Evolutionary conservation across 2,329 filamentous ascomycete species (phyloP).

Genomic region (Epichloe gansuensis): DNA sequence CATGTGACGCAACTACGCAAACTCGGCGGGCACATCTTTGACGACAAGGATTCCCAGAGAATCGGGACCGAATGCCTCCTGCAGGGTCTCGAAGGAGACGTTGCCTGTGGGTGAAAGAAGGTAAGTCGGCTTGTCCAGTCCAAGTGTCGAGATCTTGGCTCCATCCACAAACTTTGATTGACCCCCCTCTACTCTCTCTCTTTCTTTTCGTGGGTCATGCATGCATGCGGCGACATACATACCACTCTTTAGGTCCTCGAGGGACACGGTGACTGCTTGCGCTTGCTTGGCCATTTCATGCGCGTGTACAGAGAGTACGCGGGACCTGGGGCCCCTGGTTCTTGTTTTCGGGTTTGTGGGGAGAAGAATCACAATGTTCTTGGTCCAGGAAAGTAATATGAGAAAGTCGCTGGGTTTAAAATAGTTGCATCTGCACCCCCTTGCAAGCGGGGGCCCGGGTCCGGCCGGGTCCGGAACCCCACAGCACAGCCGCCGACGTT

Average conservation of each 20-base stretch:
- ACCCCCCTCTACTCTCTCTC: too few species aligned
- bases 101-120: slow-evolving; percentile 33
- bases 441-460: not conserved
- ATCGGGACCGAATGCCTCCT: slow-evolving; percentile 76
- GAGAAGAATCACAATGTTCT: too few species aligned
- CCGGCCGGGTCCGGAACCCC: not conserved
- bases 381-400: not conserved
- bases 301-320: not conserved
- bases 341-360: too few species aligned
- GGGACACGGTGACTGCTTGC: slow-evolving; percentile 46
- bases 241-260: slow-evolving; percentile 49
- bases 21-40: slow-evolving; percentile 64
- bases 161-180: not conserved
- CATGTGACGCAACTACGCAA: slow-evolving; percentile 55
- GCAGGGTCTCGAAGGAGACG: slow-evolving; percentile 54
- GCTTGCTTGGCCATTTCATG: slow-evolving; percentile 33
- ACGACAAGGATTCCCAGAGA: slow-evolving; percentile 92
- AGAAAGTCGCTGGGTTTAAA: not conserved
- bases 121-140: not conserved
- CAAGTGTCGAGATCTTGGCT: too few species aligned
- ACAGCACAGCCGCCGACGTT: not conserved
- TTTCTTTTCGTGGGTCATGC: too few species aligned
- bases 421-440: not conserved
- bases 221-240: slow-evolving; percentile 10
- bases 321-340: too few species aligned